These are phyloP conservation scores for Saprolegnia parasitica DNA, from an alignment of 352 stramenopile species.

Conservation along the genomic window DNA sequence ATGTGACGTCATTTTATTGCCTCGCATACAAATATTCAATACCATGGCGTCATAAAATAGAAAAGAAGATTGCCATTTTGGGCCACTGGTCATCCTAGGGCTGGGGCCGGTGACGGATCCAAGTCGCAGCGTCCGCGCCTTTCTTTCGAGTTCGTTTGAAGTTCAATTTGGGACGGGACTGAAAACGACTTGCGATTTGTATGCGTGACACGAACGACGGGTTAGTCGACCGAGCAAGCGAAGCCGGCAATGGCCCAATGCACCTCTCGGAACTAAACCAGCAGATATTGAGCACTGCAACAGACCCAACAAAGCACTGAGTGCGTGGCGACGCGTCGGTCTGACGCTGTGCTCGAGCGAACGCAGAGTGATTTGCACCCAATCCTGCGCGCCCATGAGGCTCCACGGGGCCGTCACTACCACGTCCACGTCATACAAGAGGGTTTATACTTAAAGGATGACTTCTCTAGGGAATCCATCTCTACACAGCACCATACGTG, in stretches of 20 bases:
- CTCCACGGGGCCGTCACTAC: too few species aligned
- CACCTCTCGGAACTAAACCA: too few species aligned
- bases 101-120: background rate
- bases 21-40: background rate
- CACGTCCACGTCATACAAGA: too few species aligned
- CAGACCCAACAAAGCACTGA: too few species aligned
- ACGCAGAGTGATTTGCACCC: background rate
- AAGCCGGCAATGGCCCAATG: too few species aligned
- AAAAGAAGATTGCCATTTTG: background rate
- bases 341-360: too few species aligned
- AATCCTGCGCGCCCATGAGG: background rate
- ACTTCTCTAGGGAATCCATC: too few species aligned
- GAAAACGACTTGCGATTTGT: too few species aligned
- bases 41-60: background rate
- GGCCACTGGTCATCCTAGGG: background rate
- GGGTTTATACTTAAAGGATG: background rate
- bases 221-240: too few species aligned
- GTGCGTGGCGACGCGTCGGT: too few species aligned
- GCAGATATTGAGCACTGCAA: too few species aligned
- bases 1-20: background rate
- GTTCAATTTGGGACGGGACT: background rate
- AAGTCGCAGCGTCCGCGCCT: background rate
- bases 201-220: background rate
- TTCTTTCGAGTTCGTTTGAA: background rate
- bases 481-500: too few species aligned